Percentiles rank a stretch among this genome's conserved stretches.
Conservation (phyloP, 2,329 filamentous ascomycete genomes). For the Anisogramma anomala region DNA sequence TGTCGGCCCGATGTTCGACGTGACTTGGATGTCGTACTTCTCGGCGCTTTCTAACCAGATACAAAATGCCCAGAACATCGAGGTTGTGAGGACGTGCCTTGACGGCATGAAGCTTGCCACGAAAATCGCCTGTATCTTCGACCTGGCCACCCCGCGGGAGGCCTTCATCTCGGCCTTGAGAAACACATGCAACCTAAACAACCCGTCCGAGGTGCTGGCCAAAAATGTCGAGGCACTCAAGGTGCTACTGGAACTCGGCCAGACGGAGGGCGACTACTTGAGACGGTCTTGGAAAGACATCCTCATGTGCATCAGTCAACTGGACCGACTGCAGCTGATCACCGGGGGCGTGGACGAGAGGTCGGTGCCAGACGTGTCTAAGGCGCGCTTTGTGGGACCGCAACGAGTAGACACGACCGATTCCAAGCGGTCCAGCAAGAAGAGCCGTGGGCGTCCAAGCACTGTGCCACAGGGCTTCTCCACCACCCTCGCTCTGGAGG, state of each 20-base stretch:
- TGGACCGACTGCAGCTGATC: constrained; percentile 89
- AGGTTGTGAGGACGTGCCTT: constrained; percentile 83
- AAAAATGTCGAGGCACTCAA: constrained; percentile 96
- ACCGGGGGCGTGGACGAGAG: constrained; percentile 91
- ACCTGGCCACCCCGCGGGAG: constrained; percentile 82
- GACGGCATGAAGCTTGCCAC: constrained; percentile 93
- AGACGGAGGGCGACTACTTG: constrained; percentile 82
- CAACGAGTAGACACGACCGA: constrained; percentile 42
- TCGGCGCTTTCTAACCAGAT: constrained; percentile 88
- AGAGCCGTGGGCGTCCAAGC: constrained; percentile 39
- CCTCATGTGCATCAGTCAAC: constrained; percentile 86
- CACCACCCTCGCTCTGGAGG: constrained; percentile 78
- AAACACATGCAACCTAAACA: constrained; percentile 91
- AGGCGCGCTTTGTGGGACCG: constrained; percentile 58
- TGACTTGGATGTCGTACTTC: constrained; percentile 98
- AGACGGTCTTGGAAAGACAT: constrained; percentile 92
- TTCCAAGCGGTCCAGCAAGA: constrained; percentile 51
- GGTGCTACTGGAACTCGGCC: constrained; percentile 79
- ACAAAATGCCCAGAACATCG: constrained; percentile 84
- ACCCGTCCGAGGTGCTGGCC: constrained; percentile 84
- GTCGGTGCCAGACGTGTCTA: constrained; percentile 81
- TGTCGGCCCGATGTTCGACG: constrained; percentile 96
- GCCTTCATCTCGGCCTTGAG: constrained; percentile 89
- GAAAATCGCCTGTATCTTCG: constrained; percentile 85
- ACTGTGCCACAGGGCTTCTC: constrained; percentile 55